phyloP scores from a whole-genome alignment of 2,329 filamentous ascomycete genomes.

The Didymella pomorum region DNA sequence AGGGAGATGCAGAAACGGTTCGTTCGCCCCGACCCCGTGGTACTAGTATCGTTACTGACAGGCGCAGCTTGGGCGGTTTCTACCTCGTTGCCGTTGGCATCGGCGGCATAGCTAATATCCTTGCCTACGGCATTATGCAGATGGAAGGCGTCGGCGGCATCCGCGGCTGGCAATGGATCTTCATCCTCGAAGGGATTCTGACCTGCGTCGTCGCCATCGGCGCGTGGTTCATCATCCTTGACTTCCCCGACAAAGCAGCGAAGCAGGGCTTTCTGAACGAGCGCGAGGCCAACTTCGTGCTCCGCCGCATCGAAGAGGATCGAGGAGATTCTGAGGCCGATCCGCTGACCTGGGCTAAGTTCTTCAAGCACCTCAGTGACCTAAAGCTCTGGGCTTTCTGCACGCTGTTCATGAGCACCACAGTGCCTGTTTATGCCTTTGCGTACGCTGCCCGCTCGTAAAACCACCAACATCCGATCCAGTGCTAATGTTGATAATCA shows the following conservation, averaged over 20 bases:
- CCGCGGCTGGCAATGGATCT: conserved; percentile 43
- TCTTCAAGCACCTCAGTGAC: conserved; percentile 31
- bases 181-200: conserved; percentile 40
- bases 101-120: conserved; percentile 38
- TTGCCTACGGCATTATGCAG: conserved; percentile 41
- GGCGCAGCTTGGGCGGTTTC: conserved; percentile 28
- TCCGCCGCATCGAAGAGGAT: conserved; percentile 37
- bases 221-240: conserved; percentile 38
- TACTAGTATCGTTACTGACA: conserved; percentile 1
- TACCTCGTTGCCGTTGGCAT: conserved; percentile 39
- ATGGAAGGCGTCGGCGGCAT: conserved; percentile 36
- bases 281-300: conserved; percentile 26
- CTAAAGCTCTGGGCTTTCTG: conserved; percentile 36
- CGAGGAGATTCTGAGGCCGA: conserved; percentile 36
- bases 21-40: background rate
- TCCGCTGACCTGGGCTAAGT: conserved; percentile 30
- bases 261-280: conserved; percentile 34
- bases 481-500: background rate
- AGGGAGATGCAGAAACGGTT: conserved; percentile 37
- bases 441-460: too few species aligned
- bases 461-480: too few species aligned
- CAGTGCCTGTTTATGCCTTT: conserved; percentile 37
- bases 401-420: conserved; percentile 35
- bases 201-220: conserved; percentile 38
- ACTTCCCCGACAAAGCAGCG: conserved; percentile 40